Evolutionary conservation across 2,329 filamentous ascomycete species (phyloP).

Genomic region (Colletotrichum orbiculare): DNA sequence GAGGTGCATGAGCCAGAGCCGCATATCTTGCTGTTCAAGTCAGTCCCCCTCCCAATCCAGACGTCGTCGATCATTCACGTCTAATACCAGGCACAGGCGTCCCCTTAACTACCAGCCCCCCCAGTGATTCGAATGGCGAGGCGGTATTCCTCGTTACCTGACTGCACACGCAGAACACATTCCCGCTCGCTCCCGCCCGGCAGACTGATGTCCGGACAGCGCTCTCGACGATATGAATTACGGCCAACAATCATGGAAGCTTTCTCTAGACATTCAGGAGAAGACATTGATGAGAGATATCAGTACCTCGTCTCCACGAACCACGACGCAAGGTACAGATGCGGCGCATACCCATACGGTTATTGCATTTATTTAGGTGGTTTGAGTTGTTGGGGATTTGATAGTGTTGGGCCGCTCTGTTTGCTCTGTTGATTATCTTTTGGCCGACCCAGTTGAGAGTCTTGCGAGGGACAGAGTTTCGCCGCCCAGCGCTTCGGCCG

Average conservation of each 20-base stretch:
- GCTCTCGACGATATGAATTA: constrained; percentile 36
- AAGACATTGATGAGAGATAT: constrained; percentile 31
- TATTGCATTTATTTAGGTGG: constrained; percentile 36
- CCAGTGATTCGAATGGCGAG: constrained; percentile 50
- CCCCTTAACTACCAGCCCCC: constrained; percentile 87
- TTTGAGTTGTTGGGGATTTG: constrained; percentile 34
- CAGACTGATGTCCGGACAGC: constrained; percentile 25
- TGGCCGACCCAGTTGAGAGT: constrained; percentile 23
- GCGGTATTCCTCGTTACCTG: constrained; percentile 23
- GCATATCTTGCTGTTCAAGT: constrained; percentile 99
- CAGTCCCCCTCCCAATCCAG: constrained; percentile 51
- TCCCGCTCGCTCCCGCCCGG: constrained; percentile 20
- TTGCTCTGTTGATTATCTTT: constrained; percentile 34
- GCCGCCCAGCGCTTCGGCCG: constrained; percentile 13
- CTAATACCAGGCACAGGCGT: constrained; percentile 63
- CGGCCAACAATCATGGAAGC: constrained; percentile 39
- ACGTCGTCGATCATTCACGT: not conserved
- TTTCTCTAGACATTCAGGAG: constrained; percentile 38
- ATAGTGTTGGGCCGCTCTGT: constrained; percentile 31
- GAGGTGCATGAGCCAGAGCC: constrained; percentile 99
- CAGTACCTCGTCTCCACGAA: constrained; percentile 34
- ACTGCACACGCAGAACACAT: constrained; percentile 30
- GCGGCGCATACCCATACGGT: constrained; percentile 35
- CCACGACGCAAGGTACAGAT: constrained; percentile 31
- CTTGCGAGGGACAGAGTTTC: constrained; percentile 18